Evolutionary conservation across 805 yeast genomes (phyloP), one percentile per base, ranked within the genome.

Genomic region (Ogataea methanolica): DNA sequence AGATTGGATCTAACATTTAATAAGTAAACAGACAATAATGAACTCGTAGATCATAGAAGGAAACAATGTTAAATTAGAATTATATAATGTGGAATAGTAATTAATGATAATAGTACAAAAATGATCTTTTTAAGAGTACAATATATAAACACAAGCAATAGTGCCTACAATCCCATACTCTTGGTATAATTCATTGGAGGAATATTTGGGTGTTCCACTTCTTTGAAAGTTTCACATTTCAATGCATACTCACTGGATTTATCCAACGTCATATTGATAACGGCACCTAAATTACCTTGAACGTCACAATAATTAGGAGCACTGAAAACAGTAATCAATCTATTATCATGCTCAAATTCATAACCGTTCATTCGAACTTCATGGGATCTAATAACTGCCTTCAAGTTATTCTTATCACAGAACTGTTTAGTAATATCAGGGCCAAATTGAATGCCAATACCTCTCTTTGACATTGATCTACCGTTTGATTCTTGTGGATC

Each of bases 301-400:
- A 84, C 72, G 64, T 94, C 99, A 71, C 98, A 92, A 67, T 92
- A 92, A 66, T 94, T 92, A 34, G 99, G 99, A 0, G 99, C 99
- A 66, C 95, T 84, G 67, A 94, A 94, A n/a, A 94, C 96, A 0
- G 99, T 94, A 45, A 90, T 80, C 44, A 94, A 77, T 54, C 82
- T 76, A 12, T 95, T 96, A 49, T 85, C 76, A 61, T 94, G 99
- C 62, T 92, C 97, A 41, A 75, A 74, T 54, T 88, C 89, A 49
- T 85, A 89, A 42, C 99, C 99, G 6, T 77, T 84, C 86, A 86
- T 85, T 62, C 98, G 77, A 7, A 92, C 96, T 68, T 94, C 99
- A 62, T 94, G 99, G 3, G 97, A 89, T 59, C 99, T 77, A 58
- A 94, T 85, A 37, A 94, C 79, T 47, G 88, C 91, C 58, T 83